Evolutionary conservation across 2,329 filamentous ascomycete species (phyloP).

Genomic region (Thielaviopsis punctulata): DNA sequence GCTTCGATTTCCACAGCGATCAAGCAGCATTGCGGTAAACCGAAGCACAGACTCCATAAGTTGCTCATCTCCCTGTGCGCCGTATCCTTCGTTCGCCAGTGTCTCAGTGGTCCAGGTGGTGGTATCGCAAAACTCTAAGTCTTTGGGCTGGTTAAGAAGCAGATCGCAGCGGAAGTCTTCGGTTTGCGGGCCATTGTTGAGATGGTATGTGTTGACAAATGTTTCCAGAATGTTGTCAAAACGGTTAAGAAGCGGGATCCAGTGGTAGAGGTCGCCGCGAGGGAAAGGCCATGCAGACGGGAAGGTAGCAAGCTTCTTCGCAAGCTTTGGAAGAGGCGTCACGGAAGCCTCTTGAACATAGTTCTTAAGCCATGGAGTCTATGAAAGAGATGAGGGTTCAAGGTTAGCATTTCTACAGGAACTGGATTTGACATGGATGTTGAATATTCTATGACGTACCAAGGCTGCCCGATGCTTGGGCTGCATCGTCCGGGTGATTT

Average conservation of each 20-base stretch:
- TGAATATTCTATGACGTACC: slow-evolving; percentile 27
- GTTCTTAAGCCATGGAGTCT: slow-evolving; percentile 77
- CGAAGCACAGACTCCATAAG: slow-evolving; percentile 64
- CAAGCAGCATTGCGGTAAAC: slow-evolving; percentile 75
- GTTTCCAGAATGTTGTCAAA: slow-evolving; percentile 79
- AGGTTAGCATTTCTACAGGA: too few species aligned
- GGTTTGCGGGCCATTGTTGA: slow-evolving; percentile 65
- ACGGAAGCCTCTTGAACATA: slow-evolving; percentile 58
- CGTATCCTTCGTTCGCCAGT: slow-evolving; percentile 44
- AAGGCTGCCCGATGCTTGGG: slow-evolving; percentile 49
- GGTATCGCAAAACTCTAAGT: slow-evolving; percentile 29
- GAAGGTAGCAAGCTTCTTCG: slow-evolving; percentile 59
- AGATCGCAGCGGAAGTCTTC: slow-evolving; percentile 54
- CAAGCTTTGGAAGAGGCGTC: slow-evolving; percentile 57
- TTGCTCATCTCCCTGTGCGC: slow-evolving; percentile 59
- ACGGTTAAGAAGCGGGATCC: slow-evolving; percentile 85
- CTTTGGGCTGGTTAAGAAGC: slow-evolving; percentile 39
- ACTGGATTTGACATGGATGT: not conserved
- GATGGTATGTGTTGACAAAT: slow-evolving; percentile 63
- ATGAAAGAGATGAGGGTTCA: not conserved
- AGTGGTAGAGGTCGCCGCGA: slow-evolving; percentile 90
- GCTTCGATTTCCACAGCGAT: slow-evolving; percentile 92
- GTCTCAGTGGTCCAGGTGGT: slow-evolving; percentile 19
- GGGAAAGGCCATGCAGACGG: slow-evolving; percentile 89
- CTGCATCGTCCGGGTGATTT: slow-evolving; percentile 51